phyloP scores from a whole-genome alignment of 495 filamentous ascomycete genomes.

The Penicillium verhagenii region DNA sequence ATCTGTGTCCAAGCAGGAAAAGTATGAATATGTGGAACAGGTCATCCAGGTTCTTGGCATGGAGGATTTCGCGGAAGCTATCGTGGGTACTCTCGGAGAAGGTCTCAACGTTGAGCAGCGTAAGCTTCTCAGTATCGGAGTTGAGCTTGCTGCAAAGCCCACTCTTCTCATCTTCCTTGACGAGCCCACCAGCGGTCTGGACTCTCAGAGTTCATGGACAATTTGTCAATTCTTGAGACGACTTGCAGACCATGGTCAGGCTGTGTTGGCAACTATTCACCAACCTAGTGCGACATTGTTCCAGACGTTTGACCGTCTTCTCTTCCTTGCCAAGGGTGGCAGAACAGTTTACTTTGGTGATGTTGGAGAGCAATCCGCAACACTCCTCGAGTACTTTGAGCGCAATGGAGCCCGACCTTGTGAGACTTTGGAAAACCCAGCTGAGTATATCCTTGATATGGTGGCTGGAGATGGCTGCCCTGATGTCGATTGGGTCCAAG shows the following conservation, averaged over 20 bases:
- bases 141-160: constrained; percentile 85
- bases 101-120: constrained; percentile 88
- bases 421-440: constrained; percentile 70
- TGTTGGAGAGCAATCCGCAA: constrained; percentile 70
- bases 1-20: constrained; percentile 36
- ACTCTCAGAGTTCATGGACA: constrained; percentile 83
- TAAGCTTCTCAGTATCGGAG: constrained; percentile 84
- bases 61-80: constrained; percentile 41
- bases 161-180: constrained; percentile 84
- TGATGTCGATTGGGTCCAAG: constrained; percentile 72
- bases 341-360: constrained; percentile 86
- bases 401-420: constrained; percentile 67
- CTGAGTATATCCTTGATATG: constrained; percentile 89
- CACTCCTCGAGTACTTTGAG: constrained; percentile 73
- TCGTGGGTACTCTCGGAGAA: constrained; percentile 41
- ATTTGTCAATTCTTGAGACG: constrained; percentile 77
- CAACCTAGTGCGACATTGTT: constrained; percentile 89
- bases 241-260: constrained; percentile 80
- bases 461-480: constrained; percentile 57
- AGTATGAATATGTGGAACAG: constrained; percentile 46
- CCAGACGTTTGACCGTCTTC: constrained; percentile 82
- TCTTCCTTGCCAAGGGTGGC: constrained; percentile 79
- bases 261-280: constrained; percentile 89
- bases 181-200: constrained; percentile 85
- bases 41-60: constrained; percentile 50